Evolutionary conservation across 2,329 filamentous ascomycete genomes (phyloP), one percentile per base, ranked within the genome.

Genomic region (Colletotrichum sp.): DNA sequence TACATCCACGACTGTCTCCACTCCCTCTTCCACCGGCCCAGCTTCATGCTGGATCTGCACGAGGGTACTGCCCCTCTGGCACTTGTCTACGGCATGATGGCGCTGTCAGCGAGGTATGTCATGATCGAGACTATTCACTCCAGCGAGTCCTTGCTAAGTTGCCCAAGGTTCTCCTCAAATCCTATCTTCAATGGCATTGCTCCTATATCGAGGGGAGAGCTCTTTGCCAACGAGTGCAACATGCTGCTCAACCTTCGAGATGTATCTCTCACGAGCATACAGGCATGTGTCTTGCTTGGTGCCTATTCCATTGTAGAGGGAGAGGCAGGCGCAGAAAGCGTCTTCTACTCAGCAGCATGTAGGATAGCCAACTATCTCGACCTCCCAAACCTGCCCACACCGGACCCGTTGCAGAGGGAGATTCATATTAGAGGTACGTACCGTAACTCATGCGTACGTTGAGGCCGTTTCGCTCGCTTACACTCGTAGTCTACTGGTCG

Each of bases 221-320:
- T 66, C 22, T 78, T 78, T 77, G 75, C 77, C 71, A 64, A 78
- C 71, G 72, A 79, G 68, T 75, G 76, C 30, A 79, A 79, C 34
- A 60, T 77, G 30, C 75, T 84, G 3, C 79, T 85, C 10, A 79
- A 85, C 48, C 76, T 86, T 28, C 82, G 83, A 15, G 80, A 83
- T 16, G 80, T 86, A 4, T 84, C 82, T 6, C 73, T 86, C 12
- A 79, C 69, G 4, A 86, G 83, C 2, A 79, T 86, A 12, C 86
- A 87, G 76, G 84, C 84, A 7, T 85, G 84, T 56, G 81, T 87
- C 7, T 77, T 87, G 8, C 77, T 87, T 0, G 86, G 83, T 3
- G 78, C 79, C 1, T 73, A 78, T 39, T 83, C 82, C 5, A 81
- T 83, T 56, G 82, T 81, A 6, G 82, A 86, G 18, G 81, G 82